A percentile compares a stretch with the other conserved stretches of the same genome.
Evolutionary conservation across 2,329 filamentous ascomycete genomes (phyloP).

Genomic region (Neonectria ditissima): DNA sequence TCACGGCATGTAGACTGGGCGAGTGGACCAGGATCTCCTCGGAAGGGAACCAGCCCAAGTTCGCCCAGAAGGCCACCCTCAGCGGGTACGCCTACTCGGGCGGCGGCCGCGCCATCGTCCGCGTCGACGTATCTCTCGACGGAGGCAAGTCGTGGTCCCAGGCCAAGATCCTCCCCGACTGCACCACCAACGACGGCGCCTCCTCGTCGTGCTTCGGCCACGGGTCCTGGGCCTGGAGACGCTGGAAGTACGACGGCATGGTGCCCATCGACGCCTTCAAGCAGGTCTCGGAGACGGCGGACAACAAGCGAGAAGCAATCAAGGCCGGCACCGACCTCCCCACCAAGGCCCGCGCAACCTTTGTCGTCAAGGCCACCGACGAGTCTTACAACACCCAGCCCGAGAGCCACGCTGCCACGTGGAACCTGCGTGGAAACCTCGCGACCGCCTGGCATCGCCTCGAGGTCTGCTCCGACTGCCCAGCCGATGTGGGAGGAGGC

Average conservation of each 20-base stretch:
- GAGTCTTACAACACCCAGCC: conserved; percentile 76
- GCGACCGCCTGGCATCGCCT: conserved; percentile 76
- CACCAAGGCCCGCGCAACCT: conserved; percentile 55
- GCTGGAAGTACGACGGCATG: conserved; percentile 69
- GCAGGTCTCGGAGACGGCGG: conserved; percentile 13
- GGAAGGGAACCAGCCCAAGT: conserved; percentile 1
- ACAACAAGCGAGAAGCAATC: conserved; percentile 14
- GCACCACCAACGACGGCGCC: conserved; percentile 44
- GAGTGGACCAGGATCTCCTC: conserved; percentile 44
- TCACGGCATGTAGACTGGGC: conserved; percentile 64
- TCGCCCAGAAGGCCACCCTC: conserved; percentile 53
- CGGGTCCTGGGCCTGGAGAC: conserved; percentile 72
- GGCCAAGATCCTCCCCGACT: conserved; percentile 68
- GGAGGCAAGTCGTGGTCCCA: conserved; percentile 74
- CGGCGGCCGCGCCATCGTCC: conserved; percentile 72
- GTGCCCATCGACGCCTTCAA: conserved; percentile 53
- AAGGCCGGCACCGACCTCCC: background rate
- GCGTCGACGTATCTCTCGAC: conserved; percentile 76
- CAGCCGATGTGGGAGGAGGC: conserved; percentile 8
- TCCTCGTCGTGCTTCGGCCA: conserved; percentile 53
- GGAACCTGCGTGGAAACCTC: conserved; percentile 73
- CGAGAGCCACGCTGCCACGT: conserved; percentile 69
- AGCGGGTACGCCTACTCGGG: conserved; percentile 77
- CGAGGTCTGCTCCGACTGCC: conserved; percentile 51
- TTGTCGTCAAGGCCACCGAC: conserved; percentile 75